phyloP scores from a whole-genome alignment of 2,329 filamentous ascomycete species.

The Alternaria sp. region DNA sequence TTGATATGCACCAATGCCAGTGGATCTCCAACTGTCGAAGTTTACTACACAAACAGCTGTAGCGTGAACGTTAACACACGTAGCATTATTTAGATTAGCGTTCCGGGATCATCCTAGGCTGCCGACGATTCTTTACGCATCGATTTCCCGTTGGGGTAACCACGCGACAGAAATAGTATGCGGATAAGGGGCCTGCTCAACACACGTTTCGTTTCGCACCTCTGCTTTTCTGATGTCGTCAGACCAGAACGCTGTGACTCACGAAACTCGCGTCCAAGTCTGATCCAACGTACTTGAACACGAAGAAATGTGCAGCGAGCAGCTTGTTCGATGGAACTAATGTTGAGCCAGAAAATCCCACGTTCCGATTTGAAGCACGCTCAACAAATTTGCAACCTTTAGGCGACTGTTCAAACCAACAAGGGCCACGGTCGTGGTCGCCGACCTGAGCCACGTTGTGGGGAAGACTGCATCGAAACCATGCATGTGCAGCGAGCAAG shows the following conservation, averaged over 20 bases:
- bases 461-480: constrained; percentile 22
- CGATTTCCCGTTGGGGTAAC: neutral
- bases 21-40: neutral
- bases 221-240: constrained; percentile 3
- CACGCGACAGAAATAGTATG: constrained; percentile 5
- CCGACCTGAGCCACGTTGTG: constrained; percentile 41
- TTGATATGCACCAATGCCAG: neutral
- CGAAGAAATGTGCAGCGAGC: neutral
- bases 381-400: neutral
- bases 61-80: neutral
- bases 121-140: neutral
- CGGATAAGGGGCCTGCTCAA: constrained; percentile 1
- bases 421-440: constrained; percentile 22
- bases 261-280: neutral
- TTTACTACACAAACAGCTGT: neutral
- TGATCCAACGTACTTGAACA: neutral
- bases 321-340: neutral
- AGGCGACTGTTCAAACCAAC: neutral
- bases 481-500: constrained; percentile 5
- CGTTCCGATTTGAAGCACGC: neutral
- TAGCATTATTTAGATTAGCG: neutral
- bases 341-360: no score
- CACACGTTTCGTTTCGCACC: constrained; percentile 10
- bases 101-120: constrained; percentile 1
- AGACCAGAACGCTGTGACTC: neutral